phyloP scores from a whole-genome alignment of 1,284 basidiomycete species.

The Peniophora sp. region DNA sequence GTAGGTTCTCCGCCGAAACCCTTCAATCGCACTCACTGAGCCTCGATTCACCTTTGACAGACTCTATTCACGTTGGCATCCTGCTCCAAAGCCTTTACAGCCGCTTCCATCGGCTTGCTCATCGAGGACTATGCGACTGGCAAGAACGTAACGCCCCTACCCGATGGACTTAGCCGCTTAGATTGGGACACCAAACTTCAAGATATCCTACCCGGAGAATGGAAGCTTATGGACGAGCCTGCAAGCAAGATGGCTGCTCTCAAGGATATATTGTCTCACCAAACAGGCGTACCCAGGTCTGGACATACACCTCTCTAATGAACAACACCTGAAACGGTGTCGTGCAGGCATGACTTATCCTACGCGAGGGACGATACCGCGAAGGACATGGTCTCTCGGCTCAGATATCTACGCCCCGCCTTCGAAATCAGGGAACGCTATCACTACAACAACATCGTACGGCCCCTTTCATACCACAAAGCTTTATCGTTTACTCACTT shows the following conservation, averaged over 20 bases:
- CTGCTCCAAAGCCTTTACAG: slow-evolving; percentile 37
- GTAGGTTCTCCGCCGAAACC: slow-evolving; percentile 13
- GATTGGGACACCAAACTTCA: slow-evolving; percentile 31
- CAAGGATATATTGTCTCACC: slow-evolving; percentile 24
- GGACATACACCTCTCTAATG: not conserved
- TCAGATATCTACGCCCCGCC: slow-evolving; percentile 30
- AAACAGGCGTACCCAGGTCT: slow-evolving; percentile 13
- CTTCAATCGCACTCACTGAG: not conserved
- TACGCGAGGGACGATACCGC: slow-evolving; percentile 3
- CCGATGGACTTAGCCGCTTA: slow-evolving; percentile 16
- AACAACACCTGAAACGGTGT: not conserved
- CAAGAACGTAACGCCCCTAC: slow-evolving; percentile 21
- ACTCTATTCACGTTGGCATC: slow-evolving; percentile 34
- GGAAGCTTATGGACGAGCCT: slow-evolving; percentile 28
- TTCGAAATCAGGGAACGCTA: slow-evolving; percentile 31
- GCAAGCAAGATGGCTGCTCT: slow-evolving; percentile 26
- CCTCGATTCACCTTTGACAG: slow-evolving; percentile 16
- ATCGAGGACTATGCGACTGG: slow-evolving; percentile 22
- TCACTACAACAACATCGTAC: slow-evolving; percentile 37
- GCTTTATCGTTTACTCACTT: not conserved
- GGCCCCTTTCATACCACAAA: slow-evolving; percentile 5
- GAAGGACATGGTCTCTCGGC: slow-evolving; percentile 19
- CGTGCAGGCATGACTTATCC: slow-evolving; percentile 7
- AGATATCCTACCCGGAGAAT: slow-evolving; percentile 30
- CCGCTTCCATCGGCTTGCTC: slow-evolving; percentile 28